Percentiles rank a stretch among this genome's conserved stretches.
Conservation (phyloP, 192 early-diverging fungal genomes). For the Phycomyces blakesleeanus region DNA sequence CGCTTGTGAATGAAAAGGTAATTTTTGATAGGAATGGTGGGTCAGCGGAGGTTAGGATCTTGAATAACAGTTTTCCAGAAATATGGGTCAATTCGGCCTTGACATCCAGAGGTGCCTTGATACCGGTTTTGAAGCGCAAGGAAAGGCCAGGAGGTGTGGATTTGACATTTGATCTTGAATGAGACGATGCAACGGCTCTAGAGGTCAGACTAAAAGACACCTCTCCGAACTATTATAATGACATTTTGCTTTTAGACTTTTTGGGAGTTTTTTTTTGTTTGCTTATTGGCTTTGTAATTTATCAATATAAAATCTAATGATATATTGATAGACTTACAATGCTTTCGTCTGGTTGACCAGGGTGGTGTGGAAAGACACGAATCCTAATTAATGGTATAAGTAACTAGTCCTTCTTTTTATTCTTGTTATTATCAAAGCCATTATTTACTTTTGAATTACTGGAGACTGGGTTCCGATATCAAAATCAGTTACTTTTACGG, state of each 20-base stretch:
- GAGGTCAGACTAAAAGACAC: constrained; percentile 23
- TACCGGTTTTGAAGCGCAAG: constrained; percentile 25
- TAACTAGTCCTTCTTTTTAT: too few species aligned
- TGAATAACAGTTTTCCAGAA: constrained; percentile 28
- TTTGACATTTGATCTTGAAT: background rate
- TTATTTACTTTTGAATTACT: constrained; percentile 24
- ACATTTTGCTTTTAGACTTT: background rate
- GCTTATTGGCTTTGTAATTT: too few species aligned
- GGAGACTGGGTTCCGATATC: constrained; percentile 31
- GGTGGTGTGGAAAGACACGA: constrained; percentile 23
- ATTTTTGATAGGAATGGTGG: constrained; percentile 27
- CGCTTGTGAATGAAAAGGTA: constrained; percentile 27
- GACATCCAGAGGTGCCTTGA: constrained; percentile 24
- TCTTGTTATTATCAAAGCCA: too few species aligned
- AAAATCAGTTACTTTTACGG: constrained; percentile 30
- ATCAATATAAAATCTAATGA: background rate
- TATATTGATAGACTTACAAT: constrained; percentile 10
- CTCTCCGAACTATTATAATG: constrained; percentile 29
- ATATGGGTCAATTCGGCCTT: constrained; percentile 28
- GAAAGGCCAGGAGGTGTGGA: constrained; percentile 24
- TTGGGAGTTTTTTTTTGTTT: too few species aligned
- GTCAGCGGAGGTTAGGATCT: constrained; percentile 27
- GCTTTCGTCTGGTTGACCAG: constrained; percentile 25
- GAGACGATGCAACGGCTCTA: constrained; percentile 16
- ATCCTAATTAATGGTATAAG: constrained; percentile 17